A percentile compares a stretch with the other conserved stretches of the same genome.
These are phyloP conservation scores for Sapria himalayana DNA, from an alignment of 345 rosid genomes.

Conservation along the genomic window DNA sequence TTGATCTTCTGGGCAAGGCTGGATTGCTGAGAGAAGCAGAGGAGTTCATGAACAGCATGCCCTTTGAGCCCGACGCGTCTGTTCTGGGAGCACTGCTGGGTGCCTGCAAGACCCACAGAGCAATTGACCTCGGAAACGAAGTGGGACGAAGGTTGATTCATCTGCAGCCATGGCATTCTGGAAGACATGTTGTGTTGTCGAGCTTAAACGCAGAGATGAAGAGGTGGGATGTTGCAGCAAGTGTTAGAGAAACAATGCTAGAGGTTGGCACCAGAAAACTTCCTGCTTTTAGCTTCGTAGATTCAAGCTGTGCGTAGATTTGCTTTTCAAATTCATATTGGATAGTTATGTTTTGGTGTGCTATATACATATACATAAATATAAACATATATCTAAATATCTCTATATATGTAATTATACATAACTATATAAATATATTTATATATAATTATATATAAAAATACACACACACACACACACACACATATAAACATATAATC, in stretches of 20 bases:
- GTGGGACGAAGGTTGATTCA: constrained; percentile 26
- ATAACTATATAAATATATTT: too few species aligned
- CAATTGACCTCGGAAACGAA: constrained; percentile 23
- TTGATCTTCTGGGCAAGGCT: constrained; percentile 64
- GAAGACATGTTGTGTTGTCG: constrained; percentile 29
- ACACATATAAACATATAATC: too few species aligned
- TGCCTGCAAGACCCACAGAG: constrained; percentile 51
- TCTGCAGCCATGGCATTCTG: constrained; percentile 30
- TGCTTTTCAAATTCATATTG: too few species aligned
- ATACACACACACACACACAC: too few species aligned
- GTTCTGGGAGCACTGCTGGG: constrained; percentile 52
- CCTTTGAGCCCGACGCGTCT: constrained; percentile 41
- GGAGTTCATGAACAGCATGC: constrained; percentile 28
- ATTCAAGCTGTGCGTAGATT: too few species aligned
- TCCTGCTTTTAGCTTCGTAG: constrained; percentile 29
- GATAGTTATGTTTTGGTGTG: too few species aligned
- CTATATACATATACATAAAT: too few species aligned
- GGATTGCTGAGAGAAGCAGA: constrained; percentile 36
- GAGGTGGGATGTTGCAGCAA: constrained; percentile 37
- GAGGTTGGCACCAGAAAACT: constrained; percentile 22
- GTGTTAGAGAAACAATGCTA: constrained; percentile 26
- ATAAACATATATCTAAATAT: too few species aligned
- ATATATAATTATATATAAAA: too few species aligned
- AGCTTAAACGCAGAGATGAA: constrained; percentile 21
- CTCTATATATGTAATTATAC: too few species aligned